Evolutionary conservation across 805 yeast species (phyloP), one percentile per base, ranked within the genome.

Genomic region (Metschnikowia noctiluminum): DNA sequence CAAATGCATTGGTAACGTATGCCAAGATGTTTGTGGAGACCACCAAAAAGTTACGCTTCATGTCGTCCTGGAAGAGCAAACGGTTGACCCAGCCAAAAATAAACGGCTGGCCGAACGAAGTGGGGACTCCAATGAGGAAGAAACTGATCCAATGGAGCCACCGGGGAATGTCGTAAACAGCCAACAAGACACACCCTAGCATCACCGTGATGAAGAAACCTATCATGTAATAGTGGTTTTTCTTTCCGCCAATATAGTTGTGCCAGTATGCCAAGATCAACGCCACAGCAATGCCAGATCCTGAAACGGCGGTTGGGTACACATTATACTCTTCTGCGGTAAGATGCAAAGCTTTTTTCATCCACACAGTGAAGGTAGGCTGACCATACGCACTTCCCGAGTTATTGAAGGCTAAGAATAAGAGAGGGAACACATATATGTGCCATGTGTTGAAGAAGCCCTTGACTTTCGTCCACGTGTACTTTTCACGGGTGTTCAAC

Each of bases 11-110:
- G 0, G 72, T 68, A n/a, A 69, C 70, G 51, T 70, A 71, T 2
- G 75, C 74, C 51, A 68, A 57, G 6, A 65, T 64, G 48, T 71
- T 71, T 7, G 76, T 71, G 30, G 58, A 50, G 6, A 71, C 73
- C 16, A 70, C 68, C 14, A 70, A 62, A 46, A 71, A 70, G 45
- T 56, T 56, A 31, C 56, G 28, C 39, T 59, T 54, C 55, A 54
- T 56, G 57, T 76, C 80, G 51, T 76, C 75, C 8, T 66, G 59
- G 28, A 68, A 66, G 15, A 80, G 58, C 28, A 73, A 56, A 35
- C 79, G 64, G 57, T 80, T 80, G 34, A 79, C 73, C 85, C 85
- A 81, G 2, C 81, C 67, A 50, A 74, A 80, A 12, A 79, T 76
- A 53, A 76, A 70, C 2, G 84, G 83, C 62, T 78, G 84, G 1